These are phyloP conservation scores for Tephrocybe sp. DNA, from an alignment of 768 basidiomycete species.

Conservation along the genomic window DNA sequence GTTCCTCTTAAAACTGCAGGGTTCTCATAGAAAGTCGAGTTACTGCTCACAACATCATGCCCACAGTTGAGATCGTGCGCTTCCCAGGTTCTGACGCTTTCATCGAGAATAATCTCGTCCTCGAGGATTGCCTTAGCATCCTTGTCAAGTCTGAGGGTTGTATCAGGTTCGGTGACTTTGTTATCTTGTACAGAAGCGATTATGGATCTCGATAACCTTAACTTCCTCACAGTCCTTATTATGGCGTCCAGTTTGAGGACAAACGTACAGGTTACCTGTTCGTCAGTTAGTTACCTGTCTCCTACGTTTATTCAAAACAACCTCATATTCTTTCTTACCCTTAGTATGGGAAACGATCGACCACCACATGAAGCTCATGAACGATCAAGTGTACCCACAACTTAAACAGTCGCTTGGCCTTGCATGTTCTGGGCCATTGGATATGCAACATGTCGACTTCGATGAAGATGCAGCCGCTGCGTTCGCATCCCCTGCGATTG, in stretches of 20 bases:
- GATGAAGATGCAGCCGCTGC: background rate
- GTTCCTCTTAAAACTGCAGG: background rate
- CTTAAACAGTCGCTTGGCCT: background rate
- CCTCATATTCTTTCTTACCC: background rate
- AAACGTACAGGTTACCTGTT: slow-evolving; percentile 8
- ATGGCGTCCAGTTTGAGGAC: slow-evolving; percentile 14
- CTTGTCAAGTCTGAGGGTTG: slow-evolving; percentile 10
- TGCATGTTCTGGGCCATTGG: background rate
- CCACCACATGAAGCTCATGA: slow-evolving; percentile 5
- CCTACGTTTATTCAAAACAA: background rate
- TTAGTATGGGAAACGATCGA: slow-evolving; percentile 14
- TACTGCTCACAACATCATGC: slow-evolving; percentile 5
- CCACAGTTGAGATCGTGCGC: slow-evolving; percentile 10
- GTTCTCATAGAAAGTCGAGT: background rate
- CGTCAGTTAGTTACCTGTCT: slow-evolving; percentile 5
- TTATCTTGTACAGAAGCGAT: background rate
- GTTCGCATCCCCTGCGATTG: slow-evolving; percentile 5
- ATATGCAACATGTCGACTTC: slow-evolving; percentile 11
- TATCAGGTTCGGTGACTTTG: slow-evolving; percentile 11
- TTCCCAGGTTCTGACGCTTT: slow-evolving; percentile 13
- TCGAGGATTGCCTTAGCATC: slow-evolving; percentile 7
- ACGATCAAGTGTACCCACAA: background rate
- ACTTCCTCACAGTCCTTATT: slow-evolving; percentile 6
- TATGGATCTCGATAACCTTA: background rate
- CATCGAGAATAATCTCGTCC: slow-evolving; percentile 1